Conservation (phyloP, 768 basidiomycete species). For the Pisolithus tinctorius region DNA sequence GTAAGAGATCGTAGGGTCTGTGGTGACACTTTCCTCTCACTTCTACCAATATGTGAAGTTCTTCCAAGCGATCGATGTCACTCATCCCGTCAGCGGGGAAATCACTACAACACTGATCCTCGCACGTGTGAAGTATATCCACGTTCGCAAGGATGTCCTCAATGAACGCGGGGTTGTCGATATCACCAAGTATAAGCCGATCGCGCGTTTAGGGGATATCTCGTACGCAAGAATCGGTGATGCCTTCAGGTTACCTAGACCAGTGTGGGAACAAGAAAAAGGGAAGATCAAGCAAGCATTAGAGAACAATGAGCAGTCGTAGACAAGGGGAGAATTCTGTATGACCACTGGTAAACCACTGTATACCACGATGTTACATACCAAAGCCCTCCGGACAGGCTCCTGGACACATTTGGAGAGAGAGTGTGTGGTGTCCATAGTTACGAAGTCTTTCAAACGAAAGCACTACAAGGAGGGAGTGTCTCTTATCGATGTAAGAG, state of each 20-base stretch:
- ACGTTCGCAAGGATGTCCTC: conserved; percentile 36
- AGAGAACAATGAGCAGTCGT: background rate
- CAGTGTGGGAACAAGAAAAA: conserved; percentile 14
- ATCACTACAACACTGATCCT: conserved; percentile 28
- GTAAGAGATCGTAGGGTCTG: background rate
- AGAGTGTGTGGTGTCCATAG: too few species aligned
- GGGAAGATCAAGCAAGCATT: conserved; percentile 12
- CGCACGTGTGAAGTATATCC: conserved; percentile 34
- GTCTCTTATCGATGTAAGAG: too few species aligned
- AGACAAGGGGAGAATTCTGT: background rate
- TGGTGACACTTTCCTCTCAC: background rate
- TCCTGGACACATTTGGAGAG: too few species aligned
- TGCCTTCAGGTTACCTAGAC: conserved; percentile 20
- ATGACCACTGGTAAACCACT: background rate
- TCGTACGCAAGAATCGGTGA: conserved; percentile 28
- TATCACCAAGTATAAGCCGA: conserved; percentile 27
- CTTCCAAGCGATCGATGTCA: conserved; percentile 28
- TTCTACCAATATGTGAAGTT: conserved; percentile 16
- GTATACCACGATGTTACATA: too few species aligned
- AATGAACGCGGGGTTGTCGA: conserved; percentile 31
- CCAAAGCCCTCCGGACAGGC: too few species aligned
- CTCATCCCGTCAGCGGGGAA: conserved; percentile 20
- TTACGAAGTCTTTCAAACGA: too few species aligned
- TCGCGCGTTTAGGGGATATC: conserved; percentile 34
- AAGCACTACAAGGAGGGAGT: too few species aligned